These are phyloP conservation scores for Trichoderma orchidacearum DNA, from an alignment of 495 filamentous ascomycete genomes.

Conservation along the genomic window DNA sequence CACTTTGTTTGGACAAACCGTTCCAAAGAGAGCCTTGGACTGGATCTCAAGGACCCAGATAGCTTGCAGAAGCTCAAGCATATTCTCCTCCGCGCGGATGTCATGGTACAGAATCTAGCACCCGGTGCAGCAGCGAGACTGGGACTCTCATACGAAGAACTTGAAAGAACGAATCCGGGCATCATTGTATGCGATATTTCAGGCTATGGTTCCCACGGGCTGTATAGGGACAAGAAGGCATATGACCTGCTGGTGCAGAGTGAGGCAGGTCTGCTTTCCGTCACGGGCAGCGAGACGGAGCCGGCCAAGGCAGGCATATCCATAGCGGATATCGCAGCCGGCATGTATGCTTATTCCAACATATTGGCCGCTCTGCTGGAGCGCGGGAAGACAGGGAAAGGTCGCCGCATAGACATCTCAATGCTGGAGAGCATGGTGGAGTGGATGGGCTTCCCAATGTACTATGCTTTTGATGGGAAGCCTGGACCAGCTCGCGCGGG, in stretches of 20 bases:
- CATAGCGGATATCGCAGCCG: conserved; percentile 37
- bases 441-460: conserved; percentile 43
- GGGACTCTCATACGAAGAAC: conserved; percentile 27
- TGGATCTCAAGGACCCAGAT: conserved; percentile 29
- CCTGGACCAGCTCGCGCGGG: conserved; percentile 25
- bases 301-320: conserved; percentile 37
- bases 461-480: conserved; percentile 30
- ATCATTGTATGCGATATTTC: conserved; percentile 41
- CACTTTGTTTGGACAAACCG: conserved; percentile 42
- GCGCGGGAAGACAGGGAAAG: conserved; percentile 26
- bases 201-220: conserved; percentile 35
- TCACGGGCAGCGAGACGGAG: conserved; percentile 31
- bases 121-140: conserved; percentile 33
- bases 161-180: conserved; percentile 24
- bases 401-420: conserved; percentile 34
- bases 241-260: conserved; percentile 43
- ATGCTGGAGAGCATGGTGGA: conserved; percentile 42
- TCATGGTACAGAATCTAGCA: conserved; percentile 38
- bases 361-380: conserved; percentile 35
- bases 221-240: conserved; percentile 39
- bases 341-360: conserved; percentile 36
- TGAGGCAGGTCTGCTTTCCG: conserved; percentile 36
- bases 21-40: conserved; percentile 34
- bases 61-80: conserved; percentile 29
- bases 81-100: conserved; percentile 30